These are phyloP conservation scores for Ustilago curta DNA, from an alignment of 1,284 basidiomycete species.

Conservation along the genomic window DNA sequence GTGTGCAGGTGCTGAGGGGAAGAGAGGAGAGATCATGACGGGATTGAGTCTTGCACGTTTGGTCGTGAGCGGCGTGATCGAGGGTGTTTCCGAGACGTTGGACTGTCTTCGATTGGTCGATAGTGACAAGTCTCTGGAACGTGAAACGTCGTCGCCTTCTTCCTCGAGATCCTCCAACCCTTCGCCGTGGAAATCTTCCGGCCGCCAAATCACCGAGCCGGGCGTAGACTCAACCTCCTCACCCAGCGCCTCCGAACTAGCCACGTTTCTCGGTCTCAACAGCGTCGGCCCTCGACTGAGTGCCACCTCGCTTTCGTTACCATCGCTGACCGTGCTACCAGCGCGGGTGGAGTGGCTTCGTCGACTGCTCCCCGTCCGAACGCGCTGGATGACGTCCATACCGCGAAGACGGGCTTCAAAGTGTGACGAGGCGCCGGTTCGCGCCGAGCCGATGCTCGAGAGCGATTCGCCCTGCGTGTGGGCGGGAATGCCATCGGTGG, in stretches of 20 bases:
- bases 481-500: not conserved
- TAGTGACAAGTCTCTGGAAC: not conserved
- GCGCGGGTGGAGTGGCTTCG: conserved; percentile 40
- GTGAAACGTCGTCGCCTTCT: conserved; percentile 4
- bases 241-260: conserved; percentile 9
- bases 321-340: conserved; percentile 34
- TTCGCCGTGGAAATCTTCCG: conserved; percentile 11
- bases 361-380: conserved; percentile 50
- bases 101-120: not conserved
- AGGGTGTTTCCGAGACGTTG: conserved; percentile 53
- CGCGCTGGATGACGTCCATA: conserved; percentile 64
- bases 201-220: conserved; percentile 44
- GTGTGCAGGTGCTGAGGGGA: conserved; percentile 28
- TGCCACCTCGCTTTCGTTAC: conserved; percentile 25
- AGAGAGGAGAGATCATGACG: conserved; percentile 49
- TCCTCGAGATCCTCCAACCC: conserved; percentile 22
- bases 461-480: conserved; percentile 38
- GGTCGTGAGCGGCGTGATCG: conserved; percentile 60
- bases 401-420: conserved; percentile 50
- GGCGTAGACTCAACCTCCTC: conserved; percentile 27
- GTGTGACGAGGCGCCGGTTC: conserved; percentile 50
- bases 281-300: conserved; percentile 37
- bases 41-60: conserved; percentile 58
- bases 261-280: conserved; percentile 33
- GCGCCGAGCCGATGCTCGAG: conserved; percentile 52